Evolutionary conservation across 805 yeast genomes (phyloP).

Genomic region (Candida oleophila): DNA sequence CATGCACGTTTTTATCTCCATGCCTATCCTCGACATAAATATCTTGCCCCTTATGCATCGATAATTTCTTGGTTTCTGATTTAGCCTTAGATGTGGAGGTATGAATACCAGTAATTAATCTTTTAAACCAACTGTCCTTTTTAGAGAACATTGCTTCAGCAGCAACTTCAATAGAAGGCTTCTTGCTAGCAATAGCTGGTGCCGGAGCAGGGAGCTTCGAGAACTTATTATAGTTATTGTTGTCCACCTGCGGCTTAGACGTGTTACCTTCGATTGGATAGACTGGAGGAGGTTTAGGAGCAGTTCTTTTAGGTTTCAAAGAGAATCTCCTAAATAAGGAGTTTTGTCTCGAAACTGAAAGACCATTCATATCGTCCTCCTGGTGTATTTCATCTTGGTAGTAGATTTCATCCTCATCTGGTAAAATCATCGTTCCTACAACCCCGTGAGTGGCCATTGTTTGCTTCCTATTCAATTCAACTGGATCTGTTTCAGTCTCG

Average conservation of each 20-base stretch:
- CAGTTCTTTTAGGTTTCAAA: slow-evolving; percentile 37
- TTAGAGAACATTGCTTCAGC: not conserved
- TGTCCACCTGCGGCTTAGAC: slow-evolving; percentile 2
- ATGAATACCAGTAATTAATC: slow-evolving; percentile 23
- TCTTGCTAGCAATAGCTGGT: not conserved
- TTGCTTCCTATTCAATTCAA: slow-evolving; percentile 4
- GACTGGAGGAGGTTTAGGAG: slow-evolving; percentile 35
- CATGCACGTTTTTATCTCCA: slow-evolving; percentile 22
- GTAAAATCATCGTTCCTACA: slow-evolving; percentile 1
- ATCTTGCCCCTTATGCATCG: slow-evolving; percentile 3
- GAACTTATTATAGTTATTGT: slow-evolving; percentile 2
- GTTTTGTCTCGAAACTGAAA: slow-evolving; percentile 1
- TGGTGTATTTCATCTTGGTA: slow-evolving; percentile 1
- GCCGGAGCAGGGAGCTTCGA: slow-evolving; percentile 1
- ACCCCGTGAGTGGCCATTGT: slow-evolving; percentile 5
- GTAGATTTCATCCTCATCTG: slow-evolving; percentile 1
- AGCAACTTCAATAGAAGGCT: not conserved
- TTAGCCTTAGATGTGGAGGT: not conserved
- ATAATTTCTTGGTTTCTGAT: slow-evolving; percentile 1
- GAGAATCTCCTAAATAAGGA: slow-evolving; percentile 26
- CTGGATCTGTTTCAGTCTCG: not conserved
- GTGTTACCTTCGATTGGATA: slow-evolving; percentile 13
- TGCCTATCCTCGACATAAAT: slow-evolving; percentile 6
- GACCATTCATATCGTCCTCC: not conserved
- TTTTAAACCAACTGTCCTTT: slow-evolving; percentile 39